Conservation (phyloP, 306 rosid genomes). For the Senna siamea region DNA sequence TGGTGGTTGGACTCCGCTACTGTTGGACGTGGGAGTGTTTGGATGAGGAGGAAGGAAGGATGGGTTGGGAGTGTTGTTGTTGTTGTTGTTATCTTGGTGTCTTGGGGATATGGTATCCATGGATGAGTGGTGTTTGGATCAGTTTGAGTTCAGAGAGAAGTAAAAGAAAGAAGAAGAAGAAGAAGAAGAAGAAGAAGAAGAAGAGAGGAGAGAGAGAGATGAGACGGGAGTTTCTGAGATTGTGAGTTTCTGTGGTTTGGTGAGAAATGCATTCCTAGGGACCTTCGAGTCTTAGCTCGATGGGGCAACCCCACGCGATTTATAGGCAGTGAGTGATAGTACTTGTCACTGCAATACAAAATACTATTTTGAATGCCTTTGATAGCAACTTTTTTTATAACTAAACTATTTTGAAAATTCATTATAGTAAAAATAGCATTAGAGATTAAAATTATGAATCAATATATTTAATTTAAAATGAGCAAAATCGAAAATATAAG, state of each 20-base stretch:
- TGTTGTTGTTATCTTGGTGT: conserved; percentile 27
- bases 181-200: background rate
- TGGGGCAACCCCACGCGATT: background rate
- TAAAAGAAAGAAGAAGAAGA: background rate
- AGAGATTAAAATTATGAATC: no score
- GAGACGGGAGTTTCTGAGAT: conserved; percentile 30
- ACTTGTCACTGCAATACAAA: no score
- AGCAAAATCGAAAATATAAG: no score
- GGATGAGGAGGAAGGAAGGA: conserved; percentile 44
- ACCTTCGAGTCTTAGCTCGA: background rate
- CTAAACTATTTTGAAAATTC: no score
- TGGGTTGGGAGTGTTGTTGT: background rate
- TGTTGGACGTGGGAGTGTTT: no score
- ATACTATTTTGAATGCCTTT: no score
- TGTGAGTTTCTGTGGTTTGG: no score
- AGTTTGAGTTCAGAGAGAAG: background rate
- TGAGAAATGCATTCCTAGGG: conserved; percentile 48
- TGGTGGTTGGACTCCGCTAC: conserved; percentile 1
- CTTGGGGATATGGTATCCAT: conserved; percentile 67
- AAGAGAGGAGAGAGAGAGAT: background rate
- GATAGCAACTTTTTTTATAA: no score
- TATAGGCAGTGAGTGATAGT: background rate
- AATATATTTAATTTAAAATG: no score
- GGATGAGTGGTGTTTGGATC: conserved; percentile 18
- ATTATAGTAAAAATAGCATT: no score